A percentile compares a stretch with the other conserved stretches of the same genome.
Evolutionary conservation across 139 green algal species (phyloP).

Genomic region (Deuterostichococcus epilithicus): DNA sequence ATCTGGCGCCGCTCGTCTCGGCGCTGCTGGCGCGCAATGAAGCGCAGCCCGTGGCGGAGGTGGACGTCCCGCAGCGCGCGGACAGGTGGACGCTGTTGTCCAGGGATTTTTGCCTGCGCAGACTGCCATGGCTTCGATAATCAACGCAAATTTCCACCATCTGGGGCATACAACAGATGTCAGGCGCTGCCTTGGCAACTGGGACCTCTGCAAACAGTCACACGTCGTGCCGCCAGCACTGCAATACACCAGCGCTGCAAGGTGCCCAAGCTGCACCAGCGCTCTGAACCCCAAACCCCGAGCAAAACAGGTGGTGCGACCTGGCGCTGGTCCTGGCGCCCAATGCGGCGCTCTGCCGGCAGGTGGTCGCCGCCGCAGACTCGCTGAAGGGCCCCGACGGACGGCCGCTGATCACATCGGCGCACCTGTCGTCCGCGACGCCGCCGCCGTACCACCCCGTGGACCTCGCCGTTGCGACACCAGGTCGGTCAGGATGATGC

Average conservation of each 20-base stretch:
- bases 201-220: too few relatives aligned
- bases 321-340: constrained; percentile 78
- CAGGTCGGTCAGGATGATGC: too few relatives aligned
- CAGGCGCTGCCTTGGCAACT: too few relatives aligned
- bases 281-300: too few relatives aligned
- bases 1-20: constrained; percentile 78
- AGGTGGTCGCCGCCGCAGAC: constrained; percentile 40
- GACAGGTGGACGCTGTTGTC: neutral
- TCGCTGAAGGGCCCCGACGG: constrained; percentile 24
- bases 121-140: too few relatives aligned
- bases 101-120: neutral
- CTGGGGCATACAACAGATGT: too few relatives aligned
- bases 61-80: constrained; percentile 1
- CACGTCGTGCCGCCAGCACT: too few relatives aligned
- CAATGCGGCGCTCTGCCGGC: constrained; percentile 78
- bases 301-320: constrained; percentile 1
- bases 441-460: constrained; percentile 52
- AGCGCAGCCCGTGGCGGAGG: constrained; percentile 2
- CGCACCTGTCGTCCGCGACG: constrained; percentile 42
- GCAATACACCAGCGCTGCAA: too few relatives aligned
- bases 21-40: constrained; percentile 28
- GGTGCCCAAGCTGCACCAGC: too few relatives aligned
- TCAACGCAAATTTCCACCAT: too few relatives aligned
- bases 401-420: constrained; percentile 34
- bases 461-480: constrained; percentile 74